Base-by-base conservation (phyloP, 2,329 filamentous ascomycete species). In the Sporothrix dimorphospora region DNA sequence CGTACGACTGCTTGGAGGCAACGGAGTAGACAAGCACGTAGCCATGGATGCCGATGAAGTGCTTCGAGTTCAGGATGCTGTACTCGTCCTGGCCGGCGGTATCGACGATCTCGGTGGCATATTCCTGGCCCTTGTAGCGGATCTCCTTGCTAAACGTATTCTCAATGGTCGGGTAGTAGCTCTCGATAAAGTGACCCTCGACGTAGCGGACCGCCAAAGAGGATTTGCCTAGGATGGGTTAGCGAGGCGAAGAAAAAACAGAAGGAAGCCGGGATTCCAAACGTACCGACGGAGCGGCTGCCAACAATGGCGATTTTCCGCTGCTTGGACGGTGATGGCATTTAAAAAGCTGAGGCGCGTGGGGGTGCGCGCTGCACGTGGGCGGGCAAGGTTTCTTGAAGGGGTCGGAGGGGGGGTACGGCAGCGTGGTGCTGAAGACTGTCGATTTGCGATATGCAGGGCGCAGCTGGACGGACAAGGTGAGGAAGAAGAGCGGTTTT, bases 11-110 rank as follows among this genome's bases (percentile, higher is more conserved):
- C 79, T 93, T 90, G 65, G 93, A 97, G 27, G 93, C 92, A 67
- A 99, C 94, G n/a, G 94, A 97, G 83, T 99, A 99, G 66, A 98
- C 95, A 73, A 99, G 91, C 88, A 99, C 94, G 82, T 98, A 99
- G 72, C 96, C 96, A 84, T 99, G 96, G 76, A 98, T 98, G 75
- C 96, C 96, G 81, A 99, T 98, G 79, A 98, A 98, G 81, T 98
- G 95, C 85, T 98, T 98, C 75, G 93, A 97, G 83, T 98, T 98
- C 74, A 99, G 87, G 76, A 98, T 98, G 80, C 93, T 97, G 85
- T 99, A 99, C 83, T 99, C 96, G 85, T 99, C 96, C 91, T 97
- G 94, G 73, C 96, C 96, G 70, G 96, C 96, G 38, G 96, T 99
- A 81, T 99, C 96, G 81, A 99, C 96, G 78, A 99, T 98, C 84